Evolutionary conservation across 2,329 filamentous ascomycete species (phyloP).

Genomic region (Didymella sp.): DNA sequence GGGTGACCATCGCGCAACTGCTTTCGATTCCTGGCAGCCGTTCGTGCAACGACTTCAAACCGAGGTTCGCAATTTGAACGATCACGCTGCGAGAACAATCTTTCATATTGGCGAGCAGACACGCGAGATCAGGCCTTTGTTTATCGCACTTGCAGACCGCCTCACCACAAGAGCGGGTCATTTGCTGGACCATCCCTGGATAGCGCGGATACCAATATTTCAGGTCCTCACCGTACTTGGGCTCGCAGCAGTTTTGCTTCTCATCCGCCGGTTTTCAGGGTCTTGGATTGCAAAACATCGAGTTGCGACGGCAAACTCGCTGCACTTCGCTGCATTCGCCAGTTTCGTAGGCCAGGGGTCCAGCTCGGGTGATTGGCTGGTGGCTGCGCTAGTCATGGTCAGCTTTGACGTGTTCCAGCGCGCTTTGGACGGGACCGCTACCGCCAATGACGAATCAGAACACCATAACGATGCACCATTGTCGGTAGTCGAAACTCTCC

Average conservation of each 20-base stretch:
- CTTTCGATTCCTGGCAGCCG: slow-evolving; percentile 18
- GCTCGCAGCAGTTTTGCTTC: slow-evolving; percentile 28
- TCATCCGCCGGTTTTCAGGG: slow-evolving; percentile 22
- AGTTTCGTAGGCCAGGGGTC: slow-evolving; percentile 32
- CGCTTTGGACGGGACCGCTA: slow-evolving; percentile 25
- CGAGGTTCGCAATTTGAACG: slow-evolving; percentile 18
- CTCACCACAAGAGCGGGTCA: slow-evolving; percentile 18
- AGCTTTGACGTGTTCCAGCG: slow-evolving; percentile 42
- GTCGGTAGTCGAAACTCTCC: slow-evolving; percentile 38
- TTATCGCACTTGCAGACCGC: slow-evolving; percentile 19
- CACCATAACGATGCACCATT: slow-evolving; percentile 19
- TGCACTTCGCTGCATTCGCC: slow-evolving; percentile 34
- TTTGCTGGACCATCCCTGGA: slow-evolving; percentile 22
- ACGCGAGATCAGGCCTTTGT: slow-evolving; percentile 16
- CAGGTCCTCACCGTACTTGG: slow-evolving; percentile 30
- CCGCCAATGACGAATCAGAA: slow-evolving; percentile 24
- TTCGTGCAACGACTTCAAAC: slow-evolving; percentile 25
- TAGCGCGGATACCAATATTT: slow-evolving; percentile 25
- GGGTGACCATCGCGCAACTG: slow-evolving; percentile 7
- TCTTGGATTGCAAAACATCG: slow-evolving; percentile 36
- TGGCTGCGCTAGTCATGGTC: slow-evolving; percentile 41
- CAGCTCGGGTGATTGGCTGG: slow-evolving; percentile 32
- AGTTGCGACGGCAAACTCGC: slow-evolving; percentile 26
- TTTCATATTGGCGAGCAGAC: slow-evolving; percentile 11
- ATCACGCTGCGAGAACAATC: slow-evolving; percentile 19